A percentile compares a stretch with the other conserved stretches of the same genome.
Evolutionary conservation across 495 filamentous ascomycete genomes (phyloP).

Genomic region (Daldinia grandis): DNA sequence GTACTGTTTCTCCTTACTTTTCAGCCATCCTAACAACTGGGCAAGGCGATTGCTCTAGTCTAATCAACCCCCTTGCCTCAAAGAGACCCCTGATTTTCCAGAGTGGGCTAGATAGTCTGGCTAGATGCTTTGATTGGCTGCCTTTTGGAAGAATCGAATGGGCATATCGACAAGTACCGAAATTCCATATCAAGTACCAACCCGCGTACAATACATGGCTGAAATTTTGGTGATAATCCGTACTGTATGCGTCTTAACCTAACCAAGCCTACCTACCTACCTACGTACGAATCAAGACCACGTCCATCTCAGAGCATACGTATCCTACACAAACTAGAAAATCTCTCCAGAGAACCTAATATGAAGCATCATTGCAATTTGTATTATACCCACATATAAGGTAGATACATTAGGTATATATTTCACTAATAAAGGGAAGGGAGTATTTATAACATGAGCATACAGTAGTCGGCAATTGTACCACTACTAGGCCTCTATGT

Average conservation of each 20-base stretch:
- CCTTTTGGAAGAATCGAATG: constrained; percentile 32
- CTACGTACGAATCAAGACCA: constrained; percentile 1
- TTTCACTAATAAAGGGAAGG: background rate
- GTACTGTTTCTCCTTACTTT: too few relatives aligned
- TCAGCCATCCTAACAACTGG: constrained; percentile 20
- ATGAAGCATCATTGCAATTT: background rate
- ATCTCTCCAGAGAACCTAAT: background rate
- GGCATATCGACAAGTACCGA: constrained; percentile 40
- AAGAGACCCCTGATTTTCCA: constrained; percentile 36
- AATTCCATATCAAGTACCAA: constrained; percentile 26
- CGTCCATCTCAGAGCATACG: background rate
- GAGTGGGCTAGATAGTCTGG: constrained; percentile 16
- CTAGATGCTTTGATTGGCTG: constrained; percentile 33
- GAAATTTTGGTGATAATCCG: background rate
- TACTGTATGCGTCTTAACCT: constrained; percentile 25
- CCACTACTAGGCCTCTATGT: background rate
- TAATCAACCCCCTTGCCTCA: constrained; percentile 37
- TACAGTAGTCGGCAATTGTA: constrained; percentile 10
- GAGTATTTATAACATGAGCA: background rate
- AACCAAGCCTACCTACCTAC: background rate
- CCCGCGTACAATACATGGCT: constrained; percentile 15
- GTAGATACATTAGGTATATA: background rate
- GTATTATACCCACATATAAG: constrained; percentile 3
- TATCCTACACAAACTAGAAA: background rate
- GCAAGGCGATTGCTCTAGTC: constrained; percentile 15